Conservation (phyloP, 495 filamentous ascomycete genomes). For the Penicillium egyptiacum region DNA sequence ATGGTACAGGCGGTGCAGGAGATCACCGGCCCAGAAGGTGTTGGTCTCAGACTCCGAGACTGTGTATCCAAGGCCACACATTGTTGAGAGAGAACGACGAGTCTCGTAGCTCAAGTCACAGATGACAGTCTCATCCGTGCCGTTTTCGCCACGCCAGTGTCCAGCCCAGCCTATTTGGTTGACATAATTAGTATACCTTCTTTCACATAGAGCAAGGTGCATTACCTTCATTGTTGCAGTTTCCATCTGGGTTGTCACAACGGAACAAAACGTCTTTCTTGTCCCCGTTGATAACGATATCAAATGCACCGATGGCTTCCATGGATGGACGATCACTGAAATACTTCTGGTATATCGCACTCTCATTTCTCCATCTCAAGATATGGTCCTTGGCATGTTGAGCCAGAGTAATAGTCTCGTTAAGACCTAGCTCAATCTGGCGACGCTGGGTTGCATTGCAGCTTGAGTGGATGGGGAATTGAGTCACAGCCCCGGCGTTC, state of each 20-base stretch:
- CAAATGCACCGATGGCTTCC: slow-evolving; percentile 53
- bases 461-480: slow-evolving; percentile 52
- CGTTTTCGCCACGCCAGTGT: slow-evolving; percentile 60
- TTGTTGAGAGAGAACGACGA: slow-evolving; percentile 48
- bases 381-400: slow-evolving; percentile 48
- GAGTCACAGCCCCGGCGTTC: slow-evolving; percentile 24
- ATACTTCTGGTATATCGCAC: slow-evolving; percentile 56
- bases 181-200: neutral
- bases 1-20: slow-evolving; percentile 59
- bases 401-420: slow-evolving; percentile 50
- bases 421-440: slow-evolving; percentile 48
- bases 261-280: slow-evolving; percentile 51
- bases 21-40: slow-evolving; percentile 56
- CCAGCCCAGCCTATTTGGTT: slow-evolving; percentile 49
- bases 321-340: slow-evolving; percentile 52
- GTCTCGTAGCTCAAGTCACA: slow-evolving; percentile 54
- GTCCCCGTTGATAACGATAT: slow-evolving; percentile 49
- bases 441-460: slow-evolving; percentile 55
- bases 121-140: slow-evolving; percentile 60
- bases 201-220: neutral
- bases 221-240: slow-evolving; percentile 50
- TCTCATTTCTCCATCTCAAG: slow-evolving; percentile 50
- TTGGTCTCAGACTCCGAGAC: slow-evolving; percentile 48
- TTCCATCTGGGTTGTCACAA: slow-evolving; percentile 59
- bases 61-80: slow-evolving; percentile 56